These are phyloP conservation scores for Athelia psychrophila DNA, from an alignment of 1,284 basidiomycete genomes.

Conservation along the genomic window DNA sequence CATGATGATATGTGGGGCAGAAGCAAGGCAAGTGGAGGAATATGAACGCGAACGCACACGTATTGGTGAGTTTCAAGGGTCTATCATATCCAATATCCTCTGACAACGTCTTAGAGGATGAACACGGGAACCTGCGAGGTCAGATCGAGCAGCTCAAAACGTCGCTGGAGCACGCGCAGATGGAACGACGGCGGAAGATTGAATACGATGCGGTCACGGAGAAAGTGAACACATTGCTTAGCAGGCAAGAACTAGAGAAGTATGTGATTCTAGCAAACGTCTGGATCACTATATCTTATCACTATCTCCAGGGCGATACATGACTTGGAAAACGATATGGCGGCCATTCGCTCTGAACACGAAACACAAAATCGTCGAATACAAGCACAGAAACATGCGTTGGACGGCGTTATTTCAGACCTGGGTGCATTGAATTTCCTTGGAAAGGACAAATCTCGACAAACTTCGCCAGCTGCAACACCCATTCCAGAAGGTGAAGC, in stretches of 20 bases:
- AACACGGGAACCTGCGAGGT: constrained; percentile 58
- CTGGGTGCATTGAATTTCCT: constrained; percentile 58
- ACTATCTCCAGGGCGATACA: constrained; percentile 56
- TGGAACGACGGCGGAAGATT: constrained; percentile 70
- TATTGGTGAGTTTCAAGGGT: constrained; percentile 52
- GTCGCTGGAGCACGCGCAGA: constrained; percentile 72
- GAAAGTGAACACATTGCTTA: constrained; percentile 76
- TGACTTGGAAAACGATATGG: constrained; percentile 72
- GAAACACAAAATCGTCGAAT: constrained; percentile 67
- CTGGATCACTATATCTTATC: constrained; percentile 3
- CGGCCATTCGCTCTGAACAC: constrained; percentile 68
- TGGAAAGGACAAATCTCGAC: constrained; percentile 56
- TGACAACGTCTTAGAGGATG: constrained; percentile 48
- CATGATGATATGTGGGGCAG: constrained; percentile 77
- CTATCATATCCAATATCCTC: constrained; percentile 4
- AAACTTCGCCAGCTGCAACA: constrained; percentile 41
- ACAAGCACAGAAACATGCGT: constrained; percentile 60
- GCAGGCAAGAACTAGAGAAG: constrained; percentile 70
- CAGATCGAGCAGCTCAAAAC: constrained; percentile 77
- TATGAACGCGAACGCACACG: constrained; percentile 67
- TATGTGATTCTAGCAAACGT: constrained; percentile 30
- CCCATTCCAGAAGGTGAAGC: constrained; percentile 45
- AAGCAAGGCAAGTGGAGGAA: constrained; percentile 76
- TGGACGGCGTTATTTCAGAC: constrained; percentile 63
- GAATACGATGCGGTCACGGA: constrained; percentile 82